Conservation (phyloP, 805 yeast genomes). For the Deakozyma indianensis region DNA sequence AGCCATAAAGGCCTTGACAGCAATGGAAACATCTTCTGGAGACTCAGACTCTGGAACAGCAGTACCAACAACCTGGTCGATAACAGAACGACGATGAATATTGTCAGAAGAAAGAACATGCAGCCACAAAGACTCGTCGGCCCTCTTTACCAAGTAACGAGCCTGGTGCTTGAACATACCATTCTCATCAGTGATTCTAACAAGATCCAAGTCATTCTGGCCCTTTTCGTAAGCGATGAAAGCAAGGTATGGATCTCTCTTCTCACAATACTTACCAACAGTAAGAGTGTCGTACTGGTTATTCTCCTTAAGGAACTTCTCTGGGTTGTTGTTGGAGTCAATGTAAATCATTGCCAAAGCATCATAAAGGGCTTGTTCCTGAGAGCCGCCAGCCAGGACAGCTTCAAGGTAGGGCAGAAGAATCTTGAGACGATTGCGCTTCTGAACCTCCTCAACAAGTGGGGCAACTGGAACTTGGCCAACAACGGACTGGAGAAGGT, state of each 20-base stretch:
- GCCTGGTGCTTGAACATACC: constrained; percentile 98
- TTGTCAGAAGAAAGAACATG: constrained; percentile 63
- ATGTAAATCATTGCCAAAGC: constrained; percentile 95
- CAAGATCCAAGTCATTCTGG: constrained; percentile 74
- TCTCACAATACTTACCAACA: constrained; percentile 97
- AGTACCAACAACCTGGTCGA: constrained; percentile 89
- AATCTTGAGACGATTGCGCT: constrained; percentile 85
- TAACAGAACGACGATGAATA: constrained; percentile 75
- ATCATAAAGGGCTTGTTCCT: constrained; percentile 84
- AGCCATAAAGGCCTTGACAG: constrained; percentile 93
- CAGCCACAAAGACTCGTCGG: constrained; percentile 76
- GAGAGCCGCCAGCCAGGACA: constrained; percentile 64
- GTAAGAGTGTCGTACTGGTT: constrained; percentile 79
- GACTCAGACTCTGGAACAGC: constrained; percentile 90
- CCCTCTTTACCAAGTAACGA: constrained; percentile 78
- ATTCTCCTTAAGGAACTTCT: constrained; percentile 87
- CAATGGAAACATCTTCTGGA: constrained; percentile 86
- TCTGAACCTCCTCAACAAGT: constrained; percentile 87
- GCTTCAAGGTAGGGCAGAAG: constrained; percentile 88
- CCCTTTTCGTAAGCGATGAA: constrained; percentile 97
- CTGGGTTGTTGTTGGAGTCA: constrained; percentile 95
- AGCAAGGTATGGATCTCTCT: constrained; percentile 96
- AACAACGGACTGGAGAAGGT: constrained; percentile 64
- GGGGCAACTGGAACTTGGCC: constrained; percentile 91
- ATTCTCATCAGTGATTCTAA: constrained; percentile 88